Conservation (phyloP, 2,329 filamentous ascomycete species). For the Pseudogymnoascus destructans region DNA sequence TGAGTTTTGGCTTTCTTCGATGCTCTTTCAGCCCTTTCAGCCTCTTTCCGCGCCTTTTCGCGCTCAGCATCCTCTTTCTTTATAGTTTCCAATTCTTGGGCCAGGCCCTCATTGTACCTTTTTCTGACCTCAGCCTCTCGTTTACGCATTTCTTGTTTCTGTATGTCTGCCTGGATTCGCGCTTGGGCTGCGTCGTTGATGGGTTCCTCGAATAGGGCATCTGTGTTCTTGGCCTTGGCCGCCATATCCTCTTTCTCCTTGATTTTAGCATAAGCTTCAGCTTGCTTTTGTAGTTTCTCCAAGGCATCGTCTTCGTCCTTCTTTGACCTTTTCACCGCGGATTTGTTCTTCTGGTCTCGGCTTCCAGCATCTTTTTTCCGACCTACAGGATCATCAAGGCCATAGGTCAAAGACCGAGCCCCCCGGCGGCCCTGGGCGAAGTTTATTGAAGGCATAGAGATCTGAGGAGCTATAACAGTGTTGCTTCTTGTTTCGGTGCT, state of each 20-base stretch:
- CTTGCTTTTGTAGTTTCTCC: neutral
- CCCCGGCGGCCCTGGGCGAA: neutral
- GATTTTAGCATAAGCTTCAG: neutral
- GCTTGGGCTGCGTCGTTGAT: neutral
- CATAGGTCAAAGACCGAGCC: neutral
- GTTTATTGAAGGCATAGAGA: neutral
- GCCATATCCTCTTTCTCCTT: conserved; percentile 1
- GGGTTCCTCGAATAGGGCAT: neutral
- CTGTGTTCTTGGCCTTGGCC: neutral
- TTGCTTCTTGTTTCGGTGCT: too few species aligned
- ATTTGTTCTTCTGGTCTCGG: neutral
- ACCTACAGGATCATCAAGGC: neutral
- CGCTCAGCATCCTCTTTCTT: neutral
- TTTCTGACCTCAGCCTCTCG: neutral
- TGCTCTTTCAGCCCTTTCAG: neutral
- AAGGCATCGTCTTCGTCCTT: neutral
- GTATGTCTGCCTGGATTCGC: neutral
- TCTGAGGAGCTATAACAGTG: neutral
- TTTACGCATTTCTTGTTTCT: neutral
- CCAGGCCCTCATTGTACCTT: neutral
- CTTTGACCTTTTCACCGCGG: neutral
- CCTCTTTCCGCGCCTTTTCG: neutral
- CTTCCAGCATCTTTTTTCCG: neutral
- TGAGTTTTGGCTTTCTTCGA: neutral
- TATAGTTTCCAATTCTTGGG: neutral